Conservation (phyloP, 179 eudicot species). For the Beta macrorhiza region DNA sequence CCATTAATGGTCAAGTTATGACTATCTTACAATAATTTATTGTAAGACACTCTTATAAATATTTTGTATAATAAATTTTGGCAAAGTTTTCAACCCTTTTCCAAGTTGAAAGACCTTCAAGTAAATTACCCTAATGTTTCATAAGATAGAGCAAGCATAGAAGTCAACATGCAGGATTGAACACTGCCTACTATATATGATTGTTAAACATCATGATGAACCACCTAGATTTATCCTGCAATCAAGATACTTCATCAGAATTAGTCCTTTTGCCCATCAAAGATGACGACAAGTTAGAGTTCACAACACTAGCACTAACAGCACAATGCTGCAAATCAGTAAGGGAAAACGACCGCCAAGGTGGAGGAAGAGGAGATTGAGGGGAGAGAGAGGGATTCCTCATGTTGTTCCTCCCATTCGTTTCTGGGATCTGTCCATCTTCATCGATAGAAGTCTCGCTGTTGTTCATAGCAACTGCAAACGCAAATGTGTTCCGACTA, state of each 20-base stretch:
- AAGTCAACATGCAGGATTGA: neutral
- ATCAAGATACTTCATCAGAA: conserved; percentile 28
- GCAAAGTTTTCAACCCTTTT: neutral
- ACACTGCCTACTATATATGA: conserved; percentile 22
- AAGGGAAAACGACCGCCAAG: conserved; percentile 56
- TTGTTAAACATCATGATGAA: conserved; percentile 17
- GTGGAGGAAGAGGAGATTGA: conserved; percentile 23
- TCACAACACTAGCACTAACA: conserved; percentile 26
- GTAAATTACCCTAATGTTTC: neutral
- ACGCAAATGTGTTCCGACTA: conserved; percentile 39
- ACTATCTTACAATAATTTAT: too few species aligned
- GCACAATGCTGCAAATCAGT: conserved; percentile 50
- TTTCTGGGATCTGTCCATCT: neutral
- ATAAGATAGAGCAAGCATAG: neutral
- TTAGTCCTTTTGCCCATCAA: conserved; percentile 30
- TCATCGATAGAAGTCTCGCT: conserved; percentile 13
- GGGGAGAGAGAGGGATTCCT: conserved; percentile 19
- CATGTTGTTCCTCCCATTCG: neutral
- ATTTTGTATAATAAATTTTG: neutral
- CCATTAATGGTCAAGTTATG: too few species aligned
- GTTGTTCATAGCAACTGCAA: conserved; percentile 39
- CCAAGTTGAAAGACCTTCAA: conserved; percentile 6
- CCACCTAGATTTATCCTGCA: neutral
- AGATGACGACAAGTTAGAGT: conserved; percentile 24
- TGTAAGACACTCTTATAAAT: neutral